Evolutionary conservation across 257 asterid species (phyloP).

Genomic region (Capsicum baccatum): DNA sequence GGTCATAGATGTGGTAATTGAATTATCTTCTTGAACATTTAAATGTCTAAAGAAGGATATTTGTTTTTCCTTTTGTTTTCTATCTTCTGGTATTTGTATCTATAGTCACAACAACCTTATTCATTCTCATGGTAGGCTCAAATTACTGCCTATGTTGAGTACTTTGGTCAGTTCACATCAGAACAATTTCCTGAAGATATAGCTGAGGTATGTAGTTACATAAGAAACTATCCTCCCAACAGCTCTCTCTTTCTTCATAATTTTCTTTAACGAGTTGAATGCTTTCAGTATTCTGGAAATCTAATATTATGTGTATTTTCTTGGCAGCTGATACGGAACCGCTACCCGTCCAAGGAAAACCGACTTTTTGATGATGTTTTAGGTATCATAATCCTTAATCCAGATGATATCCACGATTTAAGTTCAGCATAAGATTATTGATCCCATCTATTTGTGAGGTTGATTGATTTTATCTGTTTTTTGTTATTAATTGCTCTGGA

Average conservation of each 20-base stretch:
- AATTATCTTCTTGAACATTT: background rate
- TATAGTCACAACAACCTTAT: conserved; percentile 23
- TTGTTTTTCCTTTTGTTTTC: background rate
- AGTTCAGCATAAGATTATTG: background rate
- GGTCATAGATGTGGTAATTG: conserved; percentile 6
- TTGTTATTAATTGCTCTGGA: background rate
- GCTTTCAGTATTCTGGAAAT: conserved; percentile 17
- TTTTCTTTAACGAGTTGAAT: conserved; percentile 23
- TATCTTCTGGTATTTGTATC: conserved; percentile 18
- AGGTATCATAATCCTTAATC: conserved; percentile 52
- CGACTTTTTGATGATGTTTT: conserved; percentile 93
- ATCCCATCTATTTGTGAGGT: conserved; percentile 1
- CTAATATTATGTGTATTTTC: conserved; percentile 24
- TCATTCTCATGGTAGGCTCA: conserved; percentile 63
- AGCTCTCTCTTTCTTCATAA: background rate
- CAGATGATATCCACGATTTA: conserved; percentile 16
- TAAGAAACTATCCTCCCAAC: conserved; percentile 20
- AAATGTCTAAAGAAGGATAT: background rate
- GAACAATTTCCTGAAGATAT: conserved; percentile 96
- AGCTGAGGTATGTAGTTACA: conserved; percentile 72
- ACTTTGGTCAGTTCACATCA: conserved; percentile 94
- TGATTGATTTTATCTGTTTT: conserved; percentile 8
- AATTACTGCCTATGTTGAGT: conserved; percentile 87
- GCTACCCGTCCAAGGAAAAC: conserved; percentile 83
- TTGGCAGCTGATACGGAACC: conserved; percentile 85